Percentiles rank a stretch among this genome's conserved stretches.
Evolutionary conservation across 345 rosid species (phyloP).

Genomic region (Syzygium oleosum): DNA sequence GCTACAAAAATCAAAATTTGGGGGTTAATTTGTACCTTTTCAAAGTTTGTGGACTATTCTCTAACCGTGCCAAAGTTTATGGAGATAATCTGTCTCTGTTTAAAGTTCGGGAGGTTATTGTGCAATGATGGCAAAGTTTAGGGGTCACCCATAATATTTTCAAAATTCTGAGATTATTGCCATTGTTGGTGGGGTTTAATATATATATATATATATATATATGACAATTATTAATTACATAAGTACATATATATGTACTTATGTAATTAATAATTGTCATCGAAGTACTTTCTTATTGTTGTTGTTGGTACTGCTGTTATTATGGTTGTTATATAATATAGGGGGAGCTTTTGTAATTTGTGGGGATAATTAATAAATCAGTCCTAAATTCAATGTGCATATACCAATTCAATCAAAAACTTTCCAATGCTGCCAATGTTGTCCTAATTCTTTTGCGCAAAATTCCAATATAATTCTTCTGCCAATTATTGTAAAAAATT

Average conservation of each 20-base stretch:
- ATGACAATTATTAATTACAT: no score
- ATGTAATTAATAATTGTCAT: neutral
- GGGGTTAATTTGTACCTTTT: neutral
- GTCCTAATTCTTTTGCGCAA: accelerated
- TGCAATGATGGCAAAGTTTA: neutral
- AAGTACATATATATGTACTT: no score
- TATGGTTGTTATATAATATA: neutral
- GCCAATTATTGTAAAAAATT: neutral
- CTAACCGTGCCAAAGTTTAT: neutral
- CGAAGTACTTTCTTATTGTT: neutral
- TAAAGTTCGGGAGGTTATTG: neutral
- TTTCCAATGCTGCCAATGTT: neutral
- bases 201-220: no score
- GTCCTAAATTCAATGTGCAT: neutral
- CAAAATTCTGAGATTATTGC: neutral
- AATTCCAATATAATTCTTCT: neutral
- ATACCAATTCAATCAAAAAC: accelerated
- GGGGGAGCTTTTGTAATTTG: neutral
- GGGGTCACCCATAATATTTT: neutral
- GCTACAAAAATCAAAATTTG: neutral
- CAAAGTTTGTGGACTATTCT: neutral
- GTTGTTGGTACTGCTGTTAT: neutral
- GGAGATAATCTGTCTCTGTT: neutral
- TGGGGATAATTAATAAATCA: neutral
- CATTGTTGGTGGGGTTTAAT: no score